Percentiles rank a stretch among this genome's conserved stretches.
phyloP scores from a whole-genome alignment of 257 asterid species.

The Solanum dulcamara region DNA sequence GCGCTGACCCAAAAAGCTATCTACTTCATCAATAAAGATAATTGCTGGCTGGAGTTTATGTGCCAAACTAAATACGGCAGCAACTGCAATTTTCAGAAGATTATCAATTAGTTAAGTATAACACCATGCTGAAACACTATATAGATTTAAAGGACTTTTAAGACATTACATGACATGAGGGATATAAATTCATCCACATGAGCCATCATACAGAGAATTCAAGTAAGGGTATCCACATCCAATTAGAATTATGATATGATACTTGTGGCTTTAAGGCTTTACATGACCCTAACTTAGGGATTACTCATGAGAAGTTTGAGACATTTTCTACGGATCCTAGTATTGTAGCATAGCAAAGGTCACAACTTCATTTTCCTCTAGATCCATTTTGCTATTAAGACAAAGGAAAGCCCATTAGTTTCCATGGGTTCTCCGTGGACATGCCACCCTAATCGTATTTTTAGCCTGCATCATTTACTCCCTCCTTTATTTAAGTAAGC shows the following conservation, averaged over 20 bases:
- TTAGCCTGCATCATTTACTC: background rate
- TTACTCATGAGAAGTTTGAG: background rate
- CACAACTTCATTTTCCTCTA: background rate
- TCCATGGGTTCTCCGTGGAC: background rate
- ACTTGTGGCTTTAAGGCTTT: background rate
- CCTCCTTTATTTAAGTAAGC: background rate
- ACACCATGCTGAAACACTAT: background rate
- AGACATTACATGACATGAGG: background rate
- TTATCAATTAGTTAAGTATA: background rate
- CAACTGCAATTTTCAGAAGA: slow-evolving; percentile 36
- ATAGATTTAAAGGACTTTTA: background rate
- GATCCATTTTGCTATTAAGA: background rate
- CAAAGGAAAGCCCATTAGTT: background rate
- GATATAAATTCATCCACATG: background rate
- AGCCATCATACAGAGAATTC: background rate
- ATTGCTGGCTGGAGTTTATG: slow-evolving; percentile 96
- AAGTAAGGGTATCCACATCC: background rate
- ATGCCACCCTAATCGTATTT: background rate
- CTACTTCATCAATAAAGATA: slow-evolving; percentile 92
- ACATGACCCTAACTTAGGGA: background rate
- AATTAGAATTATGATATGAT: background rate
- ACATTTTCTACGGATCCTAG: background rate
- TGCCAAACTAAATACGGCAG: slow-evolving; percentile 95
- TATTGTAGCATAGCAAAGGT: background rate
- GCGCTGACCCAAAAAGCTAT: slow-evolving; percentile 93